Evolutionary conservation across 352 stramenopile genomes (phyloP), one percentile per base, ranked within the genome.

Genomic region (Thalassiosira mediterranea): DNA sequence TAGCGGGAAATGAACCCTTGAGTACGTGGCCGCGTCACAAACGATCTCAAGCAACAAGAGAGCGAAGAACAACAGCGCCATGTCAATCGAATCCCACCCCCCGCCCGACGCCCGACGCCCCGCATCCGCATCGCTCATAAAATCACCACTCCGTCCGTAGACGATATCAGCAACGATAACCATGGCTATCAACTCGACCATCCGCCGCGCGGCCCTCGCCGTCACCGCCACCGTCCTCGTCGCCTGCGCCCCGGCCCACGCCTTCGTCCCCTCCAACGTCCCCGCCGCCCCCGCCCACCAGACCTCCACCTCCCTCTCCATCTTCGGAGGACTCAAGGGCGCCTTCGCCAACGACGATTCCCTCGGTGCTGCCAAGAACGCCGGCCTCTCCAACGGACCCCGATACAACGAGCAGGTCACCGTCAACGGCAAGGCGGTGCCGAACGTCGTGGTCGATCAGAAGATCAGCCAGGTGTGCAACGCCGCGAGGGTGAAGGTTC

Each of bases 341-440:
- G 86, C 86, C 3, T 92, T 92, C 57, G 54, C 56, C 4, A 92
- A 90, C 60, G 86, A 92, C 31, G 86, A 92, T 31, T 72, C 53
- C 29, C 59, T 93, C n/a, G 84, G 82, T 34, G 74, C 75, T 15
- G 54, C 52, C 10, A 76, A 88, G 60, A 86, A 90, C 80, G 80
- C 76, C 26, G 87, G 87, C 19, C 63, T 93, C 1, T 72, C 76
- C 1, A 61, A 47, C 25, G 72, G 72, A 51, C 72, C 72, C 34
- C 26, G 31, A 17, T 80, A 75, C 56, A 80, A 80, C 25, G 63
- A 80, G 25, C 40, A 88, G 23, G 76, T 85, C 3, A 73, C 76
- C 4, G 71, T 88, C 0, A 88, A 88, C 49, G 80, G 80, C 10
- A 86, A 84, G 28, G 0, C 65, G 2, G 62, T 84, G 4, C 42